Conservation (phyloP, 176 grass and related monocot species). For the Rhynchospora breviuscula region DNA sequence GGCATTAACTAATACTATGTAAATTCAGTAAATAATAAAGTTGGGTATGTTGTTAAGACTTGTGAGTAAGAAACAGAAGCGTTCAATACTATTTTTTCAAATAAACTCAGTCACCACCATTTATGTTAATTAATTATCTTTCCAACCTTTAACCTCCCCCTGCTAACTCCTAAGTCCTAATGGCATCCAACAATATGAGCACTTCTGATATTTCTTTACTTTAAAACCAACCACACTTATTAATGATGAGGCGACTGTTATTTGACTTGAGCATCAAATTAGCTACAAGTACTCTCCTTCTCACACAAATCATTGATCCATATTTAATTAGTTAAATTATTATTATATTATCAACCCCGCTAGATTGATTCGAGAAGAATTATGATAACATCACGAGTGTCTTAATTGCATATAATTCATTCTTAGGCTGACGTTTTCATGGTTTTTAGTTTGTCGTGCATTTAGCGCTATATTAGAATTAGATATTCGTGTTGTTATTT, state of each 20-base stretch:
- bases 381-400: background rate
- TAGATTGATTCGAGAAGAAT: background rate
- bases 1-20: background rate
- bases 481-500: too few species aligned
- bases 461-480: too few species aligned
- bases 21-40: background rate
- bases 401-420: background rate
- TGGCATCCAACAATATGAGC: background rate
- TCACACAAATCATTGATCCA: background rate
- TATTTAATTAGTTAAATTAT: background rate
- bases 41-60: background rate
- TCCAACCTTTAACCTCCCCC: background rate
- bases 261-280: background rate
- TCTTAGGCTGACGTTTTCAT: too few species aligned
- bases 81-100: background rate
- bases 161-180: background rate
- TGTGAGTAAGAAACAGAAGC: background rate
- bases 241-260: background rate
- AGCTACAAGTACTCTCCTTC: background rate
- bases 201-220: background rate
- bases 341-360: background rate
- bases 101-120: background rate
- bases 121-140: background rate
- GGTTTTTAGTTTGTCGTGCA: too few species aligned
- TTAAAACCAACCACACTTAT: background rate